Base-by-base conservation (phyloP, 1,139 yeast species). In the Groenewaldozyma auringiensis region DNA sequence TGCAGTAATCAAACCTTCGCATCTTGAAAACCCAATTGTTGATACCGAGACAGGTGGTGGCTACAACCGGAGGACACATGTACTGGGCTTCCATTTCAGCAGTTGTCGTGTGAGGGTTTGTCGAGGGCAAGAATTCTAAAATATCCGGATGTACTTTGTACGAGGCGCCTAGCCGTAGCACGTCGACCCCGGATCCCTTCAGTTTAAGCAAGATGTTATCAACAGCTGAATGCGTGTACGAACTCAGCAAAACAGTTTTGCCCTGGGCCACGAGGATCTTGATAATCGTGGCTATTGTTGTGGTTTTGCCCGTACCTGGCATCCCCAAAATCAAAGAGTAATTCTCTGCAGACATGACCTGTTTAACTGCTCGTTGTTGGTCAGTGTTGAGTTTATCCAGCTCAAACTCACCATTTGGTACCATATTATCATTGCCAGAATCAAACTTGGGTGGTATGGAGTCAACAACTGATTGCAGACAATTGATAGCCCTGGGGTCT, bases 301-400 rank as follows among this genome's bases (percentile, higher is more conserved):
- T 89, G 0, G 98, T 92, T 60, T 94, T 92, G 14, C 99, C 99
- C 0, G 98, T 92, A 1, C 99, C 99, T 0, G 98, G 98, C 98
- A 94, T 92, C 1, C 99, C 99, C 47, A 89, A 67, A 31, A 92
- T 76, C 53, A 92, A 69, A 2, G 92, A 71, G 60, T 85, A 92
- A 60, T 89, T 95, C 43, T 81, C 65, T 0, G 94, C 75, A 17
- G 72, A 62, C 44, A 87, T 61, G 0, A 79, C 87, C 52, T 72
- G 75, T 11, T 78, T 73, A 39, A 92, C 72, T 0, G 97, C 97
- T 1, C 51, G 55, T 3, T 68, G 51, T 59, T 92, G 99, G 56
- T 87, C 95, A 0, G 62, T 58, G 56, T 92, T 92, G 32, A 40
- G 14, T 49, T n/a, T 31, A 29, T 11, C 41, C 32, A 18, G 44